A percentile compares a stretch with the other conserved stretches of the same genome.
These are phyloP conservation scores for Rubroboletus pulcherrimus DNA, from an alignment of 768 basidiomycete genomes.

Conservation along the genomic window DNA sequence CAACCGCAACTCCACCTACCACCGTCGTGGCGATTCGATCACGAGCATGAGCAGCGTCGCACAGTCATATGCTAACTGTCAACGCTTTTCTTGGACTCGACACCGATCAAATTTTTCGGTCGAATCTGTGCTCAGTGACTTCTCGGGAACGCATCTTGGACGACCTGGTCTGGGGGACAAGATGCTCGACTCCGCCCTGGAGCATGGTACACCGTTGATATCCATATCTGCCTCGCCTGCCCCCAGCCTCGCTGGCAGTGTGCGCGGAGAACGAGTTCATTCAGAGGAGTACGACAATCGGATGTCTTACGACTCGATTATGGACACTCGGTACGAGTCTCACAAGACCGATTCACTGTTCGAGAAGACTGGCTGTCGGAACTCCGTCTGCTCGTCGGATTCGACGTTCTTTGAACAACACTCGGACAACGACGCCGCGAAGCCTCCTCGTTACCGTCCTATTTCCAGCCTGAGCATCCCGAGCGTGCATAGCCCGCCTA, in stretches of 20 bases:
- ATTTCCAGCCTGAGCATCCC: slow-evolving; percentile 59
- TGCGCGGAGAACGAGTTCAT: slow-evolving; percentile 9
- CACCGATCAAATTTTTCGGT: slow-evolving; percentile 55
- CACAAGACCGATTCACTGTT: slow-evolving; percentile 52
- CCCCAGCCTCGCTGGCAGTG: slow-evolving; percentile 34
- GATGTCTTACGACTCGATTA: slow-evolving; percentile 61
- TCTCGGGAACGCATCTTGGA: slow-evolving; percentile 51
- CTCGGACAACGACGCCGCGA: slow-evolving; percentile 30
- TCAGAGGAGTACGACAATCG: slow-evolving; percentile 29
- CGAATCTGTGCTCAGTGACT: slow-evolving; percentile 67
- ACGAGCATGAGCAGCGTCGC: slow-evolving; percentile 57
- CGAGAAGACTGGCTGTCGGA: slow-evolving; percentile 55
- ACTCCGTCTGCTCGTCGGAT: slow-evolving; percentile 47
- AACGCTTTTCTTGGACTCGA: slow-evolving; percentile 56
- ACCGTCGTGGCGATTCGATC: slow-evolving; percentile 56
- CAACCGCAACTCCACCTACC: slow-evolving; percentile 57
- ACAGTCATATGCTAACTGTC: slow-evolving; percentile 52
- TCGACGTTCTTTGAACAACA: slow-evolving; percentile 58
- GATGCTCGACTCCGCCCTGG: slow-evolving; percentile 69
- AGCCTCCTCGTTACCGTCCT: slow-evolving; percentile 59
- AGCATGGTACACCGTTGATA: slow-evolving; percentile 51
- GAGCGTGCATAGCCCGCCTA: slow-evolving; percentile 44
- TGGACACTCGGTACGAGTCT: slow-evolving; percentile 46
- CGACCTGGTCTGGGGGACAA: slow-evolving; percentile 81
- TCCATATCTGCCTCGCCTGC: slow-evolving; percentile 67